Evolutionary conservation across 2,329 filamentous ascomycete genomes (phyloP), one percentile per base, ranked within the genome.

Genomic region (Pyrenophora teres): DNA sequence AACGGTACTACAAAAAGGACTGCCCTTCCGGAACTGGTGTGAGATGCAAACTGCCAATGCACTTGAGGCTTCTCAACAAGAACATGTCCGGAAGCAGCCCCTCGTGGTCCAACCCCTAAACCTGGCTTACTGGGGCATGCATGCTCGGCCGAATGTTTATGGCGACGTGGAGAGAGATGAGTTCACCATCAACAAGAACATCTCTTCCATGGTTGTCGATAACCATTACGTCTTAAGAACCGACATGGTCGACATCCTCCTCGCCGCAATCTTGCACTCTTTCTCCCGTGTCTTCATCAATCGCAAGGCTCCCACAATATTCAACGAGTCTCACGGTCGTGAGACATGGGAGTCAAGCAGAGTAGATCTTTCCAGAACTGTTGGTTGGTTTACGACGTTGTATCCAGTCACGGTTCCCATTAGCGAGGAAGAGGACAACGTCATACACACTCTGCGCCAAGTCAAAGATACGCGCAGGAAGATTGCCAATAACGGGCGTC

Each of bases 341-440:
- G 72, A 74, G 42, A 72, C 59, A n/a, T 75, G 76, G 54, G 77
- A 77, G 21, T 64, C 69, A 0, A 77, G 78, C 49, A 68, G 64
- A 13, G 71, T 81, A 10, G 80, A 85, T 65, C 76, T 84, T 0
- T 78, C 79, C 4, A 75, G 82, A 44, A 85, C 83, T 0, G 81
- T 86, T 0, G 83, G 83, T 2, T 85, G 82, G 82, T 84, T 86
- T 56, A 84, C 82, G 2, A 78, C 81, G 0, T 70, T 86, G 10
- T 82, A 78, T 41, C 83, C 83, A 0, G 71, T 85, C 5, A 61
- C 59, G 23, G 72, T 75, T 1, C 69, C 80, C 2, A 74, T 75
- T 7, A 61, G 78, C 1, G 75, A 79, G 2, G 69, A 73, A 2
- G 67, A 74, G 2, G 77, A 81, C 27, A 80, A 84, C 51, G 67